These are phyloP conservation scores for Seiridium cupressi DNA, from an alignment of 2,329 filamentous ascomycete species.

Conservation along the genomic window DNA sequence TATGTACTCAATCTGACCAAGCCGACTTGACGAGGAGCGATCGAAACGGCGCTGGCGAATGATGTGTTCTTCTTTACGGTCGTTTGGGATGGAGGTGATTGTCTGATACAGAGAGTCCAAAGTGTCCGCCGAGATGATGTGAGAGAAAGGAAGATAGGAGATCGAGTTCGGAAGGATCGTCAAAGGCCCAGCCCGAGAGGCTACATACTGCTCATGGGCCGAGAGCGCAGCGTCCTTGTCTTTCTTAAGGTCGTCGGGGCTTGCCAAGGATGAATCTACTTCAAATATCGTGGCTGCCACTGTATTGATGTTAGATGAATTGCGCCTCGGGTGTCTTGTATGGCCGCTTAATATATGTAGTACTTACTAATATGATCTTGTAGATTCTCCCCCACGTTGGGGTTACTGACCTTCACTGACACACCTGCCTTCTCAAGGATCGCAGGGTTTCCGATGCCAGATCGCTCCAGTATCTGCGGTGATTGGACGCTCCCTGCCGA, in stretches of 20 bases:
- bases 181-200: conserved; percentile 29
- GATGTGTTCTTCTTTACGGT: conserved; percentile 19
- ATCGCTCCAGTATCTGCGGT: conserved; percentile 59
- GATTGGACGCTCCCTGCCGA: conserved; percentile 57
- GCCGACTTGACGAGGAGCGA: conserved; percentile 15
- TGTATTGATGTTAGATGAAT: background rate
- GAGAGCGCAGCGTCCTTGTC: conserved; percentile 23
- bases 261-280: conserved; percentile 38
- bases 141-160: conserved; percentile 38
- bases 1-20: conserved; percentile 48
- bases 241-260: conserved; percentile 35
- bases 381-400: conserved; percentile 46
- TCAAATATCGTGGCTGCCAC: conserved; percentile 38
- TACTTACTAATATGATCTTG: conserved; percentile 39
- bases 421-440: conserved; percentile 40
- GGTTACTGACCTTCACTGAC: conserved; percentile 38
- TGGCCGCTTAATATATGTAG: background rate
- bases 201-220: conserved; percentile 30
- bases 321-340: too few species aligned
- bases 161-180: conserved; percentile 39
- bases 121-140: conserved; percentile 23
- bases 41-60: conserved; percentile 32
- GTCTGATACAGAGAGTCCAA: conserved; percentile 19
- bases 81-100: conserved; percentile 17
- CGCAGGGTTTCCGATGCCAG: conserved; percentile 52